These are phyloP conservation scores for Juglanconis oblonga DNA, from an alignment of 2,329 filamentous ascomycete genomes.

Conservation along the genomic window DNA sequence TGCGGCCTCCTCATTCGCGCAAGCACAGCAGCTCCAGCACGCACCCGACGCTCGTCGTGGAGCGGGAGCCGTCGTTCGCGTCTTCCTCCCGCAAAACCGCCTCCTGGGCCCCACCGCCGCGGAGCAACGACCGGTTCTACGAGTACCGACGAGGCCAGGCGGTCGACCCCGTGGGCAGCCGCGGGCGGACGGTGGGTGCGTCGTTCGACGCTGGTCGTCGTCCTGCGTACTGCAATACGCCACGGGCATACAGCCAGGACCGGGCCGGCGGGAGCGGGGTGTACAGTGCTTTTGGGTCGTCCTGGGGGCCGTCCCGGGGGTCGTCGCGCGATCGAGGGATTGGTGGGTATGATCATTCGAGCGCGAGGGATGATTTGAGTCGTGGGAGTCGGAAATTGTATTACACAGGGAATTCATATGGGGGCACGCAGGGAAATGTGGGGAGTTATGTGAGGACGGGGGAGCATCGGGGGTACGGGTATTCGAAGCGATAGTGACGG, in stretches of 20 bases:
- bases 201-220: neutral
- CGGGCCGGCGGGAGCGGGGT: neutral
- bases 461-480: neutral
- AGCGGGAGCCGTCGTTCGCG: neutral
- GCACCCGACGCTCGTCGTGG: neutral
- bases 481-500: too few species aligned
- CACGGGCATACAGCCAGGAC: neutral
- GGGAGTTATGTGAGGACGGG: too few species aligned
- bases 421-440: neutral
- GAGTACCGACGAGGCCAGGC: neutral
- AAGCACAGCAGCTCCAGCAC: neutral
- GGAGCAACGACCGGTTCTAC: neutral
- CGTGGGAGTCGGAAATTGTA: neutral
- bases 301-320: neutral
- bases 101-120: neutral
- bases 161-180: neutral
- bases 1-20: neutral
- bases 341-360: neutral
- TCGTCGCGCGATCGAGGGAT: neutral
- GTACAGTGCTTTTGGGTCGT: neutral
- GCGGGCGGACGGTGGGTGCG: neutral
- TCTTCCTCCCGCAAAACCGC: neutral
- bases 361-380: neutral
- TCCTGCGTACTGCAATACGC: neutral
- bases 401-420: neutral